These are phyloP conservation scores for Xylariaceae sp. DNA, from an alignment of 2,329 filamentous ascomycete genomes.

Conservation along the genomic window DNA sequence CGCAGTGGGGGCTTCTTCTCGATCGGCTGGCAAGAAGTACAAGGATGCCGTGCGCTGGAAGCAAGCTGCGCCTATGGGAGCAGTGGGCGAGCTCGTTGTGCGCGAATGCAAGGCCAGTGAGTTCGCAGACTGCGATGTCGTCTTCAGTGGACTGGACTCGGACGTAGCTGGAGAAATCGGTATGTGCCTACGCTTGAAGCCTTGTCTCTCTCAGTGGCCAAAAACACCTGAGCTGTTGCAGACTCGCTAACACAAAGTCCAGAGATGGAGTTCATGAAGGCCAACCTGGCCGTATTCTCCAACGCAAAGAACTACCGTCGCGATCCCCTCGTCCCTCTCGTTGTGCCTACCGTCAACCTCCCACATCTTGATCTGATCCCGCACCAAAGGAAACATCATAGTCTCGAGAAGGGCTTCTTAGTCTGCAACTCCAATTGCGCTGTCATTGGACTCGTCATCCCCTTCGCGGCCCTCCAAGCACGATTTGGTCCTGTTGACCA, in stretches of 20 bases:
- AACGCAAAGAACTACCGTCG: constrained; percentile 97
- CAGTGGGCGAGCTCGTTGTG: constrained; percentile 76
- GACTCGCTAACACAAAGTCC: constrained; percentile 1
- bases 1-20: constrained; percentile 82
- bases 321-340: constrained; percentile 83
- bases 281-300: constrained; percentile 88
- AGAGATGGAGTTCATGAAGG: constrained; percentile 89
- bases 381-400: constrained; percentile 73
- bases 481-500: constrained; percentile 78
- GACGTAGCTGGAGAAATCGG: constrained; percentile 90
- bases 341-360: constrained; percentile 93
- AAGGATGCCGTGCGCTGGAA: constrained; percentile 94
- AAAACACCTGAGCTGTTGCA: not conserved
- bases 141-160: constrained; percentile 89
- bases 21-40: constrained; percentile 91
- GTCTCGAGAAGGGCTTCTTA: constrained; percentile 79
- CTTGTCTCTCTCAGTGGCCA: too few relatives aligned
- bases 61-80: constrained; percentile 78
- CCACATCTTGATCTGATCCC: constrained; percentile 81
- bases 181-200: constrained; percentile 38
- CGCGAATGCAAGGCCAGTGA: constrained; percentile 78
- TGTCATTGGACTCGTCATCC: constrained; percentile 92
- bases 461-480: constrained; percentile 83
- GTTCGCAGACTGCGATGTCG: constrained; percentile 85
- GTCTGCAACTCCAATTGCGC: constrained; percentile 99